phyloP scores from a whole-genome alignment of 768 basidiomycete genomes.

The Suillus spraguei region DNA sequence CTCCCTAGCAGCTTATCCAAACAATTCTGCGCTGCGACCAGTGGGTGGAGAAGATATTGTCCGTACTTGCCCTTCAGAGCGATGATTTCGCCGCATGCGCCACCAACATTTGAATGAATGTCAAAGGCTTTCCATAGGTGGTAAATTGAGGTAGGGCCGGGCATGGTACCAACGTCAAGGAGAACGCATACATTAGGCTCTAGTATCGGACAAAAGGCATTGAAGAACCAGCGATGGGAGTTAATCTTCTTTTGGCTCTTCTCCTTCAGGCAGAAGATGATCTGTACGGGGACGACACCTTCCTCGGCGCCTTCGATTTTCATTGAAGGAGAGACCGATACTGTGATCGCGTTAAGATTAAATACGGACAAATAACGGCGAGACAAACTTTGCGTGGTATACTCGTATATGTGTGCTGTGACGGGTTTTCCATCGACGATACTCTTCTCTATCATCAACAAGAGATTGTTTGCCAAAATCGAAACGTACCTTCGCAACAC shows the following conservation, averaged over 20 bases:
- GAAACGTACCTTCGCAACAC: constrained; percentile 73
- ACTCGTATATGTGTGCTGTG: constrained; percentile 89
- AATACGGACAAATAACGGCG: constrained; percentile 9
- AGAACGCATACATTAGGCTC: constrained; percentile 92
- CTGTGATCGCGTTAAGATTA: constrained; percentile 37
- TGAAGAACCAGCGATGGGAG: constrained; percentile 95
- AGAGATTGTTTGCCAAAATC: neutral
- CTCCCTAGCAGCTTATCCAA: constrained; percentile 90
- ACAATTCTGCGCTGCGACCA: constrained; percentile 91
- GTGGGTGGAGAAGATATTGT: constrained; percentile 77
- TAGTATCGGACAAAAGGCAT: constrained; percentile 78
- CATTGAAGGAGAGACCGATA: constrained; percentile 79
- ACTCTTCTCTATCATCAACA: constrained; percentile 42
- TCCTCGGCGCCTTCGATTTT: constrained; percentile 81
- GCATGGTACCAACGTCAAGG: constrained; percentile 85
- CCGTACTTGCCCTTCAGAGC: constrained; percentile 87
- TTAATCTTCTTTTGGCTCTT: constrained; percentile 97
- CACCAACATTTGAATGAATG: constrained; percentile 87
- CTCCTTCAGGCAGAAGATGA: constrained; percentile 92
- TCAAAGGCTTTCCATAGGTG: constrained; percentile 96
- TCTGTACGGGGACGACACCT: constrained; percentile 85
- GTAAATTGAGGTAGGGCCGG: constrained; percentile 87
- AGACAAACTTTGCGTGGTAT: constrained; percentile 84
- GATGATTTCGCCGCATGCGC: constrained; percentile 96
- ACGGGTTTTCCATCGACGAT: constrained; percentile 83